Conservation (phyloP, 73 alveolate genomes). For the Blepharisma stoltei region DNA sequence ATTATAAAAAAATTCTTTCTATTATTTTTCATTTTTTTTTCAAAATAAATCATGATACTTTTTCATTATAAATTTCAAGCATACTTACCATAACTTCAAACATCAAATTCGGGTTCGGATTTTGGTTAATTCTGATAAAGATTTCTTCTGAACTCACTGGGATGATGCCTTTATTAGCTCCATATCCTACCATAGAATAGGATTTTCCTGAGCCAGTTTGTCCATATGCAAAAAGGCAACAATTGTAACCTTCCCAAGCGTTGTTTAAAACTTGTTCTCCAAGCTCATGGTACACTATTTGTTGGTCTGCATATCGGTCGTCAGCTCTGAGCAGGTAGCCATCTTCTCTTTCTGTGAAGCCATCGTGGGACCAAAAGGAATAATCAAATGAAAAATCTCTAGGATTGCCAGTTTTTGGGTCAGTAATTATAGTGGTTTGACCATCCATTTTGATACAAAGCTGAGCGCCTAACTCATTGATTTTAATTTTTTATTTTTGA, state of each 20-base stretch:
- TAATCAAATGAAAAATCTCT: slow-evolving; percentile 67
- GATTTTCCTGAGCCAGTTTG: slow-evolving; percentile 92
- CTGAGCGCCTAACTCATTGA: slow-evolving; percentile 46
- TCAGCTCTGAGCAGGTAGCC: slow-evolving; percentile 45
- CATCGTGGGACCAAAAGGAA: slow-evolving; percentile 79
- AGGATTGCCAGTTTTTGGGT: slow-evolving; percentile 41
- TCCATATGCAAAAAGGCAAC: slow-evolving; percentile 97
- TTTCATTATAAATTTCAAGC: slow-evolving; percentile 93
- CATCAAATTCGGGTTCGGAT: slow-evolving; percentile 73
- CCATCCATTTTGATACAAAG: slow-evolving; percentile 77
- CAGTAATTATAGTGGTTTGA: slow-evolving; percentile 58
- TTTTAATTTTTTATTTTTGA: slow-evolving; percentile 52
- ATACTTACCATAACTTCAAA: slow-evolving; percentile 78
- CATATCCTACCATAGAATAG: slow-evolving; percentile 93
- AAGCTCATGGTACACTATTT: slow-evolving; percentile 73
- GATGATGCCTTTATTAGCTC: slow-evolving; percentile 92
- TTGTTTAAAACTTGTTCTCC: slow-evolving; percentile 61
- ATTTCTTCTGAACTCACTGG: slow-evolving; percentile 98
- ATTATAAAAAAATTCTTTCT: slow-evolving; percentile 86
- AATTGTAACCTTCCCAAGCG: slow-evolving; percentile 97
- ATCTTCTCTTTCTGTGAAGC: slow-evolving; percentile 36
- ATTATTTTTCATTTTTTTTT: slow-evolving; percentile 70
- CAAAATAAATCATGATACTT: slow-evolving; percentile 67
- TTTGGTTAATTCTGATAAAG: slow-evolving; percentile 82
- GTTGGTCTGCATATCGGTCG: slow-evolving; percentile 79